Percentiles rank a stretch among this genome's conserved stretches.
These are phyloP conservation scores for Schrenkiella parvula DNA, from an alignment of 345 rosid genomes.

Conservation along the genomic window DNA sequence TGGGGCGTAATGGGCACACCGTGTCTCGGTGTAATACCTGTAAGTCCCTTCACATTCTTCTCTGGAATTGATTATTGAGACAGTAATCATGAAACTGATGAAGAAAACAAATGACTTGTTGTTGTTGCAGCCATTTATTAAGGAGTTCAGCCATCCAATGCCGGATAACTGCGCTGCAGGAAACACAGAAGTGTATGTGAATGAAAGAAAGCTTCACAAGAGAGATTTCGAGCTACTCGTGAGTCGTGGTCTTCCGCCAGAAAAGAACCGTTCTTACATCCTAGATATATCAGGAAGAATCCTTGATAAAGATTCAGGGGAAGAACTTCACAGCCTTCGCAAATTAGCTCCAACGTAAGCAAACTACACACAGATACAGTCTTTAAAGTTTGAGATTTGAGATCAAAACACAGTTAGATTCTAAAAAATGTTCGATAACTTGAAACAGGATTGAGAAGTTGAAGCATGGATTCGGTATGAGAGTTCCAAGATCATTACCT, in stretches of 20 bases:
- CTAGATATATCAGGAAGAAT: constrained; percentile 66
- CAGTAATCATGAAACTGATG: neutral
- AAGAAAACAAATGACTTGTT: neutral
- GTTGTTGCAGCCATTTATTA: constrained; percentile 57
- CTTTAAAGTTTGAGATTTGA: neutral
- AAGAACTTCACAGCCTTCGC: constrained; percentile 63
- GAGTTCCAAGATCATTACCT: constrained; percentile 49
- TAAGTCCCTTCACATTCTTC: constrained; percentile 34
- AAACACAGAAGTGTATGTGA: constrained; percentile 61
- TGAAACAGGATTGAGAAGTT: constrained; percentile 67
- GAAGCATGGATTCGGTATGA: constrained; percentile 94
- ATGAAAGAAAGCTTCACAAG: constrained; percentile 73
- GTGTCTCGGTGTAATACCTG: constrained; percentile 74
- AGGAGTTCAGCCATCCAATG: constrained; percentile 68
- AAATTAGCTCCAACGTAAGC: constrained; percentile 88
- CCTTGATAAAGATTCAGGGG: constrained; percentile 58
- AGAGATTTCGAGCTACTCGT: constrained; percentile 58
- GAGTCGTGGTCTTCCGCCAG: constrained; percentile 57
- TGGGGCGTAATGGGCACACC: constrained; percentile 70
- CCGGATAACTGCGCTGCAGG: constrained; percentile 71
- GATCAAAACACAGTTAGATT: neutral
- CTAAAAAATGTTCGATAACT: neutral
- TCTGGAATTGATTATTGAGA: neutral
- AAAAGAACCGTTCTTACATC: constrained; percentile 47
- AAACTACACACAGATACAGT: neutral